Base-by-base conservation (phyloP, 2,329 filamentous ascomycete species). In the Mariannaea elegans region DNA sequence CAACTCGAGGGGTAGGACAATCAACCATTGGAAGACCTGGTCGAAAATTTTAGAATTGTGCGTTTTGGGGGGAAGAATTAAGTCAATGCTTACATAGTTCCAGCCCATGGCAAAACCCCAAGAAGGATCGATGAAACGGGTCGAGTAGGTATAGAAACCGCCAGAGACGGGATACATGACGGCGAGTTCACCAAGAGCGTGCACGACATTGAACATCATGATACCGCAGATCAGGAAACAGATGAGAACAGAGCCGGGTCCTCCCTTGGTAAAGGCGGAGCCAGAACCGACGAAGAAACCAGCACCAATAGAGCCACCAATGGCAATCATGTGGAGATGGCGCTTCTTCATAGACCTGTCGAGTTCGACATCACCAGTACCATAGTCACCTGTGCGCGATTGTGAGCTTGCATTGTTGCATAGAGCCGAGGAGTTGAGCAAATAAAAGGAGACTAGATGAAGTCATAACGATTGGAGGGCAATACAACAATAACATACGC, bases 261-360 rank as follows among this genome's bases (percentile, higher is more conserved):
- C 82, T 75, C 84, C 85, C 57, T 76, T 80, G 62, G 70, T 70
- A n/a, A 87, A 75, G 45, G 85, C 84, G 65, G 75, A 71, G 65
- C 85, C 85, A 32, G 84, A 86, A 67, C 85, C 84, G 70, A 87
- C 85, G 72, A 87, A 87, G 78, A 87, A 86, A 77, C 85, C 85
- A 71, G 85, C 85, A 73, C 85, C 85, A 56, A 87, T 87, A 29
- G 84, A 85, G 59, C 84, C 85, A 70, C 84, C 84, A 56, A 87
- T 86, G 68, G 84, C 83, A 73, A 87, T 87, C 84, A 87, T 87
- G 75, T 87, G 82, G 65, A 87, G 74, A 73, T 87, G 85, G 64
- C 85, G 82, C 50, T 78, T 77, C 77, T 84, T 83, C 78, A 87
- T 84, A 66, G 76, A 73, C 48, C 77, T 76, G 64, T 82, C 78